Conservation (phyloP, 2,329 filamentous ascomycete species). For the Alternaria triticina region DNA sequence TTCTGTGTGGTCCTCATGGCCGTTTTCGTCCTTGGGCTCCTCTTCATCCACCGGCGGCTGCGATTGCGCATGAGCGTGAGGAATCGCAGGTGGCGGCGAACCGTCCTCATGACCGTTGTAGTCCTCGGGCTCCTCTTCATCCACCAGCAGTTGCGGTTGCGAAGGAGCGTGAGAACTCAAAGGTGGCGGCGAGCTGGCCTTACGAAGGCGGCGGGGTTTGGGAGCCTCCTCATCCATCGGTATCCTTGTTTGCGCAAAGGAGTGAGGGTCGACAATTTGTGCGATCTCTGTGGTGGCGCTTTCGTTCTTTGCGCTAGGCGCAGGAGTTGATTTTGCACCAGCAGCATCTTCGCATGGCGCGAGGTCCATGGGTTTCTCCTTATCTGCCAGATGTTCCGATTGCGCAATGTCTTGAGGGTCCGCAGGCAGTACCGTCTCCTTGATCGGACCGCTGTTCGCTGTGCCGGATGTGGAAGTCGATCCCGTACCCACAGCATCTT, state of each 20-base stretch:
- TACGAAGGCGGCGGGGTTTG: rapidly evolving
- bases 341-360: not conserved
- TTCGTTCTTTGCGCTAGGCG: not conserved
- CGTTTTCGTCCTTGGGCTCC: not conserved
- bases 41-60: not conserved
- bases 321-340: not conserved
- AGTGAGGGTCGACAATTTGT: not conserved
- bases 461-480: not conserved
- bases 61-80: not conserved
- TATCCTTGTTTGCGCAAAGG: not conserved
- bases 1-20: not conserved
- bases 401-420: not conserved
- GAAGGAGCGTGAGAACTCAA: not conserved
- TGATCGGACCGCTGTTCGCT: not conserved
- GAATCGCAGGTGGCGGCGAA: not conserved
- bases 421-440: not conserved
- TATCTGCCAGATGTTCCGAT: not conserved
- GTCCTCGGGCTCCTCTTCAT: not conserved
- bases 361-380: not conserved
- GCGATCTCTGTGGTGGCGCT: not conserved
- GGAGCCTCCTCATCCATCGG: not conserved
- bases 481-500: not conserved
- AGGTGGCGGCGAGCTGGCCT: not conserved
- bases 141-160: not conserved
- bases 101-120: not conserved